These are phyloP conservation scores for Coemansia sp. DNA, from an alignment of 192 early-diverging fungal species.

Conservation along the genomic window DNA sequence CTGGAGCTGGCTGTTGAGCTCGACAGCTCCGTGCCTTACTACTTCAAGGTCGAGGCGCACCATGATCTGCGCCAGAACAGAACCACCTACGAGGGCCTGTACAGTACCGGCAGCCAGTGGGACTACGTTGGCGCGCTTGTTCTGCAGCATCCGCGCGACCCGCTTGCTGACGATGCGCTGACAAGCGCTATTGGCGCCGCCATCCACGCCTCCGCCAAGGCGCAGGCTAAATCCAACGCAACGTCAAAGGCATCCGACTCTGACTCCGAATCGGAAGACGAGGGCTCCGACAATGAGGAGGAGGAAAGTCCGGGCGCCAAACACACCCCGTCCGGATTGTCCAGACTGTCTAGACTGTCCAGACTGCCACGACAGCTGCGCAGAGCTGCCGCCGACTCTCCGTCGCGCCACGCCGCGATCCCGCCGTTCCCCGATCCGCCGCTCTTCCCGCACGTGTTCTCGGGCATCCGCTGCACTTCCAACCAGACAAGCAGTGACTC, in stretches of 20 bases:
- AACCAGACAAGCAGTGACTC: not conserved
- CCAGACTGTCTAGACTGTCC: too few relatives aligned
- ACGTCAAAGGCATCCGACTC: not conserved
- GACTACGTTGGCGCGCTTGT: constrained; percentile 45
- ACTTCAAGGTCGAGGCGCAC: constrained; percentile 50
- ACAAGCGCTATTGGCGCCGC: not conserved
- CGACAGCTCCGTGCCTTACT: constrained; percentile 20
- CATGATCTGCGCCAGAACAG: constrained; percentile 40
- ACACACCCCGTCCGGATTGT: not conserved
- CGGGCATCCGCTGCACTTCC: constrained; percentile 27
- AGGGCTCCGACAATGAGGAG: constrained; percentile 8
- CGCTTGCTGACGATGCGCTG: not conserved
- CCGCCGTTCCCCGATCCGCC: constrained; percentile 22
- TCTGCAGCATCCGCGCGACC: constrained; percentile 31
- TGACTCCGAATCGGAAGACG: constrained; percentile 1
- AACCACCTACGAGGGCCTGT: constrained; percentile 47
- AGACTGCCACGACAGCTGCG: not conserved
- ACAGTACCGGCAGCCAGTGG: constrained; percentile 37
- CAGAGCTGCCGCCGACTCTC: not conserved
- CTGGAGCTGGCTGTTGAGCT: constrained; percentile 26
- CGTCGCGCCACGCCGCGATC: constrained; percentile 2
- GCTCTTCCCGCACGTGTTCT: constrained; percentile 38
- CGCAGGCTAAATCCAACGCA: not conserved
- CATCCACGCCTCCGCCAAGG: not conserved
- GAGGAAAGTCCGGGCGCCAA: not conserved